Base-by-base conservation (phyloP, 2,329 filamentous ascomycete species). In the Microthyrium microscopicum region DNA sequence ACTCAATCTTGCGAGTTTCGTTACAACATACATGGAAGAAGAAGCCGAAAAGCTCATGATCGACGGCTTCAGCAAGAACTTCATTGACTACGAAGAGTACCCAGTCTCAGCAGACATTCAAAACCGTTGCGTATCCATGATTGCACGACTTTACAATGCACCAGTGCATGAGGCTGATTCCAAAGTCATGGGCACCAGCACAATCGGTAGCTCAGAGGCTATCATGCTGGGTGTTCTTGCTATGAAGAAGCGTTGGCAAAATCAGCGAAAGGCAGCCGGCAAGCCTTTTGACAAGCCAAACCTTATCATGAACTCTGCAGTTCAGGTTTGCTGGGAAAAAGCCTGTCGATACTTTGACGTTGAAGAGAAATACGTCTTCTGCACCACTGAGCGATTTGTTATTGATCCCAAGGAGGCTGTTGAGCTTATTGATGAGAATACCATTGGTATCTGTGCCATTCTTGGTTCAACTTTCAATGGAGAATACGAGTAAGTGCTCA, bases 271-370 rank as follows among this genome's bases (percentile, higher is more conserved):
- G 52, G 83, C 79, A 4, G 80, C 72, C 45, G 85, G 84, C 40
- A 89, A 91, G 61, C 70, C 83, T 35, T 70, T 55, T 39, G 80
- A 84, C 41, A 68, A 69, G 28, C 87, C 87, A 35, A 95, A 95
- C 58, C 77, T 95, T 40, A 62, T 95, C 63, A 94, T 95, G 87
- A 89, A 81, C 46, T 83, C 81, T 18, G 85, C 87, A 20, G 87
- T 94, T 2, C 87, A 95, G 59, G 87, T 94, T 26, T 93, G 84
- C 66, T 94, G 85, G 85, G 84, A 94, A 56, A 94, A 94, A 63
- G 60, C 60, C 1, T 57, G 60, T 26, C 43, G 54, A 11, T 57
- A 57, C 45, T 56, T 57, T 37, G 83, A 92, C 48, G 68, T 92
- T 25, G 83, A 91, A 43, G 83, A 91, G 62, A 82, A 79, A 57